Conservation (phyloP, 2,329 filamentous ascomycete species). For the Ascochyta rabiei region DNA sequence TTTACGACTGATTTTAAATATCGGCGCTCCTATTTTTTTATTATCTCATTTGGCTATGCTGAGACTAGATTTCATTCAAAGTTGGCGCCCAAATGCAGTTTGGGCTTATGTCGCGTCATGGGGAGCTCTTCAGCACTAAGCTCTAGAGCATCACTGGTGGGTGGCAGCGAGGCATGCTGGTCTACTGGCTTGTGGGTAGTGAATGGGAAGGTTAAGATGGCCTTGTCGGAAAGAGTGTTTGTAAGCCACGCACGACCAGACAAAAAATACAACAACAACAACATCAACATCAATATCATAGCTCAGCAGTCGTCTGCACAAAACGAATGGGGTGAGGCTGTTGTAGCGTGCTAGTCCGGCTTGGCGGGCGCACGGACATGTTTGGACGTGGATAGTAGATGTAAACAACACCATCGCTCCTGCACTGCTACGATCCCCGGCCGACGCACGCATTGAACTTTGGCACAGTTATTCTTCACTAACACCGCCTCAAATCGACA, state of each 20-base stretch:
- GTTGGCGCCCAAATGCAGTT: too few species aligned
- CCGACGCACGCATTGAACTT: constrained; percentile 20
- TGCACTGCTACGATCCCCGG: constrained; percentile 19
- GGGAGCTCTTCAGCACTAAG: too few species aligned
- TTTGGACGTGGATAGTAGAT: constrained; percentile 6
- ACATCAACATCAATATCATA: neutral
- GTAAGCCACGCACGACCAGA: too few species aligned
- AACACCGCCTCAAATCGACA: constrained; percentile 20
- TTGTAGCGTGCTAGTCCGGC: neutral
- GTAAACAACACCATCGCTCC: constrained; percentile 20
- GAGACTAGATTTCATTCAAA: too few species aligned
- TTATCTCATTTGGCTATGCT: neutral
- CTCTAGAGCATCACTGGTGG: too few species aligned
- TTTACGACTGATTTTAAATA: neutral
- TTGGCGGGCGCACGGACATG: constrained; percentile 5
- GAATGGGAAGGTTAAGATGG: too few species aligned
- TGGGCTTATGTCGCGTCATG: too few species aligned
- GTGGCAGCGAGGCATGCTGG: too few species aligned
- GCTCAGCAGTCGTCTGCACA: neutral
- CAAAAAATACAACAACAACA: neutral
- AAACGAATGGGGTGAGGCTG: neutral
- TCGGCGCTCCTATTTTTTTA: neutral
- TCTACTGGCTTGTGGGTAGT: too few species aligned
- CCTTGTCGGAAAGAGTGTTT: too few species aligned
- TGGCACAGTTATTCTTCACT: constrained; percentile 18